Evolutionary conservation across 1,284 basidiomycete genomes (phyloP).

Genomic region (Microbotryomycetes sp.): DNA sequence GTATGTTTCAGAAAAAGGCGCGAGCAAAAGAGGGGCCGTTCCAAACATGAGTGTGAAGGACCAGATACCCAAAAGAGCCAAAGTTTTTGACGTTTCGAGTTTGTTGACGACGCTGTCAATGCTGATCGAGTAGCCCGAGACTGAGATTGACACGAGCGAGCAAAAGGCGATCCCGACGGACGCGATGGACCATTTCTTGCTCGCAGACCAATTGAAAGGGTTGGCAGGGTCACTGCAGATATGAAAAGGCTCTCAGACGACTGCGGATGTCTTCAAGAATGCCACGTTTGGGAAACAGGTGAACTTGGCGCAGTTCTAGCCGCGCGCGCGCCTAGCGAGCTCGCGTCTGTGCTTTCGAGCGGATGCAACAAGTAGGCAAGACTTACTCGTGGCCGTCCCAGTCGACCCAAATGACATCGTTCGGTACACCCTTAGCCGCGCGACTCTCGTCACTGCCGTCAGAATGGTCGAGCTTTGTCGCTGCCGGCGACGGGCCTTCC

Average conservation of each 20-base stretch:
- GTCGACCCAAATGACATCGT: conserved; percentile 24
- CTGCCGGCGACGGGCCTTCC: not conserved
- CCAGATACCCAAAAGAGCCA: conserved; percentile 15
- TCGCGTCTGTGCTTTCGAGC: no score
- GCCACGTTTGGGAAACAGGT: no score
- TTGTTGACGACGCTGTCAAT: not conserved
- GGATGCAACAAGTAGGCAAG: no score
- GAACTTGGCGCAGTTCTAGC: no score
- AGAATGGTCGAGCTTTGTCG: not conserved
- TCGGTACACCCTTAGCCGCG: not conserved
- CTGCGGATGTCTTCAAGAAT: no score
- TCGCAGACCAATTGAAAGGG: conserved; percentile 25
- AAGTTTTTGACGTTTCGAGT: not conserved
- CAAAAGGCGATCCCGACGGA: conserved; percentile 13
- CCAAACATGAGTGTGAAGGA: conserved; percentile 19
- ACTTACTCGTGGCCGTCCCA: conserved; percentile 9
- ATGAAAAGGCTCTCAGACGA: not conserved
- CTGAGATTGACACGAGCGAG: conserved; percentile 20
- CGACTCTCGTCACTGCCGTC: not conserved
- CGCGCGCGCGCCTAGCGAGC: no score
- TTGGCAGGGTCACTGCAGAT: conserved; percentile 15
- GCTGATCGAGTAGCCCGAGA: conserved; percentile 17
- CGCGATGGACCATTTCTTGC: conserved; percentile 25
- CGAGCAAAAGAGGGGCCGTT: conserved; percentile 24
- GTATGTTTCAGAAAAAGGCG: conserved; percentile 19